These are phyloP conservation scores for Nicotiana benthamiana DNA, from an alignment of 257 asterid species.

Conservation along the genomic window DNA sequence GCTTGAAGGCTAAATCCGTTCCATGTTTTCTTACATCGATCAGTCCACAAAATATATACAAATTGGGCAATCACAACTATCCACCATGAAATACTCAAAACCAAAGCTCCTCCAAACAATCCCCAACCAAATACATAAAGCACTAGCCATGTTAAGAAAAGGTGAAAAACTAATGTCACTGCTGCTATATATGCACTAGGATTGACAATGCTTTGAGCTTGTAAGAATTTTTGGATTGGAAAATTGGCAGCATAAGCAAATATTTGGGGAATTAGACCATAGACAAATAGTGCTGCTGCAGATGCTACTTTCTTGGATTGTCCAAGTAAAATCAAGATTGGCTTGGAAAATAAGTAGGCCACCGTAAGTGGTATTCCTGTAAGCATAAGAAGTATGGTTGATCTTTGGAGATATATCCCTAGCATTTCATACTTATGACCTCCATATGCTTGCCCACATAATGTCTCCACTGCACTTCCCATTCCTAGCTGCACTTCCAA, in stretches of 20 bases:
- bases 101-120: conserved; percentile 9
- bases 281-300: conserved; percentile 4
- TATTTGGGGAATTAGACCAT: conserved; percentile 10
- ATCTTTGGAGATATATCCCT: conserved; percentile 12
- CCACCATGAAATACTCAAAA: conserved; percentile 9
- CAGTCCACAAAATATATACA: background rate
- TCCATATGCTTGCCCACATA: conserved; percentile 9
- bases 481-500: conserved; percentile 2
- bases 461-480: conserved; percentile 15
- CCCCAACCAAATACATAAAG: conserved; percentile 8
- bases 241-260: conserved; percentile 14
- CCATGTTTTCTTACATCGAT: conserved; percentile 8
- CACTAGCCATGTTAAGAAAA: conserved; percentile 3
- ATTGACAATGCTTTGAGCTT: conserved; percentile 3
- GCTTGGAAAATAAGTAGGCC: conserved; percentile 1
- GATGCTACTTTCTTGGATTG: conserved; percentile 2
- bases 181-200: conserved; percentile 14
- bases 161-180: background rate
- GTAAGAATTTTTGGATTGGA: conserved; percentile 9
- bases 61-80: conserved; percentile 3
- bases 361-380: conserved; percentile 2
- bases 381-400: conserved; percentile 8
- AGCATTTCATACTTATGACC: conserved; percentile 8
- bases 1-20: background rate
- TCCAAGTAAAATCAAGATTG: conserved; percentile 7